A percentile compares a stretch with the other conserved stretches of the same genome.
phyloP scores from a whole-genome alignment of 805 yeast species.

The Candida vaughaniae region DNA sequence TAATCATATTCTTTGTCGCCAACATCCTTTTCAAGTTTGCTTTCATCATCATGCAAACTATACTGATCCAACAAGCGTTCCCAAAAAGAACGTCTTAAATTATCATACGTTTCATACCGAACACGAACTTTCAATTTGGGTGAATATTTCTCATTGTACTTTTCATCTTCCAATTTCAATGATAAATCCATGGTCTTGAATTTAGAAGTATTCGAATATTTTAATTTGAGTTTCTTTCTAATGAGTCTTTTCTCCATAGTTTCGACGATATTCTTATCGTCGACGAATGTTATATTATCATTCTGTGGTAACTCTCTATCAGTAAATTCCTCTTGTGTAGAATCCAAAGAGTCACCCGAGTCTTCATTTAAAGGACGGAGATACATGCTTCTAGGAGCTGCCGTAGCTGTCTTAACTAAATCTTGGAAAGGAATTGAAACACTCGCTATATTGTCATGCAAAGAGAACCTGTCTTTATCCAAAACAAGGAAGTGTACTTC shows the following conservation, averaged over 20 bases:
- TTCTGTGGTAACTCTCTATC: conserved; percentile 12
- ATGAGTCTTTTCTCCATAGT: conserved; percentile 17
- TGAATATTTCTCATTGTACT: conserved; percentile 35
- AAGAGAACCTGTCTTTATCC: conserved; percentile 82
- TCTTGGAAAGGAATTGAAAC: conserved; percentile 57
- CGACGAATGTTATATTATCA: conserved; percentile 14
- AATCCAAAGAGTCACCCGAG: conserved; percentile 6
- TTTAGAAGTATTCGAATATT: conserved; percentile 38
- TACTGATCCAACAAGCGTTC: conserved; percentile 55
- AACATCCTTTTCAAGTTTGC: background rate
- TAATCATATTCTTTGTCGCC: conserved; percentile 44
- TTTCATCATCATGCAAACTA: conserved; percentile 35
- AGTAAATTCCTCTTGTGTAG: conserved; percentile 9
- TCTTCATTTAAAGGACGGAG: conserved; percentile 5
- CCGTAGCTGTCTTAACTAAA: conserved; percentile 39
- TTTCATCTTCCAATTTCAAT: conserved; percentile 28
- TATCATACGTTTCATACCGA: conserved; percentile 64
- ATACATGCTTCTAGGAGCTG: conserved; percentile 9
- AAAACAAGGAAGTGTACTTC: conserved; percentile 69
- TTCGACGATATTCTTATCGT: conserved; percentile 31
- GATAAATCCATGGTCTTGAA: conserved; percentile 42
- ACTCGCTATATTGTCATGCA: conserved; percentile 78
- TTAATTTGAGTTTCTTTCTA: conserved; percentile 21
- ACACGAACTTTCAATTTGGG: conserved; percentile 62
- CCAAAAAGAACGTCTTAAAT: conserved; percentile 71